phyloP scores from a whole-genome alignment of 441 rosid species.

The Isatis lusitanica region DNA sequence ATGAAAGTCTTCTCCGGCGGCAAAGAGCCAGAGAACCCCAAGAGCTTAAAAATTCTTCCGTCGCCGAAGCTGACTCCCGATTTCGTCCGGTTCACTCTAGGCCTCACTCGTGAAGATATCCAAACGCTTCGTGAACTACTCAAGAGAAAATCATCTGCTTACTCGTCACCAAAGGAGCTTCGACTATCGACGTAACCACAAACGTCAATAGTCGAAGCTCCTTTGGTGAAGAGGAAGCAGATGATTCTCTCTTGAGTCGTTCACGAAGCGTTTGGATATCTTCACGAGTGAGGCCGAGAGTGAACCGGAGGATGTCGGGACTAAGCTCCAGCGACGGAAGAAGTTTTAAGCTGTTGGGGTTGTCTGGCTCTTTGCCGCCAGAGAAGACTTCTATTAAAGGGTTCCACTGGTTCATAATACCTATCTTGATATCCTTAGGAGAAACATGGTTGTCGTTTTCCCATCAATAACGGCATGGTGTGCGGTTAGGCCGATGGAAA shows the following conservation, averaged over 20 bases:
- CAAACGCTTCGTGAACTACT: slow-evolving; percentile 29
- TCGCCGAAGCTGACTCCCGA: neutral
- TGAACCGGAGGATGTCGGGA: too few species aligned
- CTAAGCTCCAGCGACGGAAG: too few species aligned
- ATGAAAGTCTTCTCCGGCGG: neutral
- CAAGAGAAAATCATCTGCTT: slow-evolving; percentile 11
- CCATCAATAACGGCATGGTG: slow-evolving; percentile 45
- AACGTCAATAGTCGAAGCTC: too few species aligned
- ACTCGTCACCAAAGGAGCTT: slow-evolving; percentile 3
- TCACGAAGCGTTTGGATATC: too few species aligned
- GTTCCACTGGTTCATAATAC: too few species aligned
- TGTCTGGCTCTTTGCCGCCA: too few species aligned
- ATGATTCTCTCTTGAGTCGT: too few species aligned
- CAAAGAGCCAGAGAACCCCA: slow-evolving; percentile 4
- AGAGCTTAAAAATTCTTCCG: slow-evolving; percentile 29
- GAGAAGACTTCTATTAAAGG: too few species aligned
- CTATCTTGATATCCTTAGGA: too few species aligned
- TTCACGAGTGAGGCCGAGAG: too few species aligned
- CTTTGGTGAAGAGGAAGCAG: too few species aligned
- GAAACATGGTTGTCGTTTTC: slow-evolving; percentile 31
- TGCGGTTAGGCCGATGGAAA: slow-evolving; percentile 33
- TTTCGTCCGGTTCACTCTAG: slow-evolving; percentile 21
- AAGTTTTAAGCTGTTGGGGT: too few species aligned
- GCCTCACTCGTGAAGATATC: slow-evolving; percentile 31
- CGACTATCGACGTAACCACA: slow-evolving; percentile 45